Conservation (phyloP, 2,329 filamentous ascomycete species). For the Aspergillus bombycis region DNA sequence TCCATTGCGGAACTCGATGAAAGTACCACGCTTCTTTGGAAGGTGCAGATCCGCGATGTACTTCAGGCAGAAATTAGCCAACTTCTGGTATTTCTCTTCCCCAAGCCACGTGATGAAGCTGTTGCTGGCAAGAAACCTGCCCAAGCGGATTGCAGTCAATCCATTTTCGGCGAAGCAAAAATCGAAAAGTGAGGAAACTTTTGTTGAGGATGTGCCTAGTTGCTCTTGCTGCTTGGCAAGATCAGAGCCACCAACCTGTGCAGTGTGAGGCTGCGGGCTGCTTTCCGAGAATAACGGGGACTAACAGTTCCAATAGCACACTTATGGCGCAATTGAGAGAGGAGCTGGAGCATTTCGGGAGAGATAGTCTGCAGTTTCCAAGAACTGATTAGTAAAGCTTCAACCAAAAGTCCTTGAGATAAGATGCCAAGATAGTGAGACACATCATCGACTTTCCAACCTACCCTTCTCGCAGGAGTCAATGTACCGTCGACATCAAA, state of each 20-base stretch:
- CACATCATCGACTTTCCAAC: neutral
- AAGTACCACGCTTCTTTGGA: constrained; percentile 67
- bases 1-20: constrained; percentile 67
- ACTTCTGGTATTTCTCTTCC: constrained; percentile 71
- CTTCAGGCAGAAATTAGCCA: constrained; percentile 60
- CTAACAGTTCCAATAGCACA: constrained; percentile 38
- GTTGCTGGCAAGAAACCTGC: constrained; percentile 72
- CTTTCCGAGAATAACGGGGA: constrained; percentile 5
- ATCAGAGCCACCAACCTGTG: constrained; percentile 79
- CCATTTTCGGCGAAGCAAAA: constrained; percentile 98
- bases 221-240: constrained; percentile 95
- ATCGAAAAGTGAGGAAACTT: constrained; percentile 87
- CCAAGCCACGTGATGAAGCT: constrained; percentile 93
- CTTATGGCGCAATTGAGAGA: constrained; percentile 73
- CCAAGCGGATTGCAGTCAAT: constrained; percentile 84
- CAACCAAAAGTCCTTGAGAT: neutral
- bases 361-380: constrained; percentile 60
- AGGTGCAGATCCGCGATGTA: constrained; percentile 65
- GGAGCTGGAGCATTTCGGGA: constrained; percentile 80
- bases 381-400: neutral
- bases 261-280: constrained; percentile 20
- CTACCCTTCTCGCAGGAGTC: constrained; percentile 75
- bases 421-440: neutral
- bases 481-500: constrained; percentile 97
- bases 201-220: constrained; percentile 69